Conservation (phyloP, 1,139 yeast species). For the Hyphopichia fennica region DNA sequence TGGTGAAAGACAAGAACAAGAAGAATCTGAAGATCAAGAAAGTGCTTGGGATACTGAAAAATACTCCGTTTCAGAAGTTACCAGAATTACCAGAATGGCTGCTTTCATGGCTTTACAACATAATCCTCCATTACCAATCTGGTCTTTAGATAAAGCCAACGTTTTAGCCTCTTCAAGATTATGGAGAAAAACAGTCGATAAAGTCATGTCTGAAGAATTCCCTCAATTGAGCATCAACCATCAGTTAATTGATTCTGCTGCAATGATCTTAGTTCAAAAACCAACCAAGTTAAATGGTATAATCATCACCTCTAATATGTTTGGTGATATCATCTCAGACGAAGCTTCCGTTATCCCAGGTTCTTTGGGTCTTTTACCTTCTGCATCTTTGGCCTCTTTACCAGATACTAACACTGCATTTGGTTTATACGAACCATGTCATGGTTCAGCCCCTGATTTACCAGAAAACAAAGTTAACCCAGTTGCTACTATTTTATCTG, state of each 20-base stretch:
- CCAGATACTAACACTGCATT: constrained; percentile 94
- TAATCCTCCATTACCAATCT: constrained; percentile 88
- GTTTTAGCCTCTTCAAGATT: constrained; percentile 94
- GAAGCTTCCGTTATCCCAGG: constrained; percentile 99
- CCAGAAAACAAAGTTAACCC: constrained; percentile 89
- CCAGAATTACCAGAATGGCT: constrained; percentile 96
- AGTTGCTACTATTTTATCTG: constrained; percentile 89
- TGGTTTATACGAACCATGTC: constrained; percentile 97
- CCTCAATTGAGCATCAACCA: constrained; percentile 85
- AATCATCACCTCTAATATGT: constrained; percentile 91
- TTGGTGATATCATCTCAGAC: constrained; percentile 96
- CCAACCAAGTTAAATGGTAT: constrained; percentile 92
- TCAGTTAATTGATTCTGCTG: constrained; percentile 97
- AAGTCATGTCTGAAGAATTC: constrained; percentile 81
- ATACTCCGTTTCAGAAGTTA: constrained; percentile 86
- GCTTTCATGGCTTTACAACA: constrained; percentile 94
- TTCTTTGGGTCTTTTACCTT: constrained; percentile 90
- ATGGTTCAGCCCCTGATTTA: constrained; percentile 97
- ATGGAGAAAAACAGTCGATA: constrained; percentile 92
- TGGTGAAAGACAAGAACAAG: constrained; percentile 93
- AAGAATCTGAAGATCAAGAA: constrained; percentile 59
- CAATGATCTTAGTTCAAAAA: constrained; percentile 90
- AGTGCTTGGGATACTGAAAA: constrained; percentile 93
- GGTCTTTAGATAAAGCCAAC: constrained; percentile 97
- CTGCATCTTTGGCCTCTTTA: constrained; percentile 92